Conservation (phyloP, 2,329 filamentous ascomycete species). For the Monilinia polystroma region DNA sequence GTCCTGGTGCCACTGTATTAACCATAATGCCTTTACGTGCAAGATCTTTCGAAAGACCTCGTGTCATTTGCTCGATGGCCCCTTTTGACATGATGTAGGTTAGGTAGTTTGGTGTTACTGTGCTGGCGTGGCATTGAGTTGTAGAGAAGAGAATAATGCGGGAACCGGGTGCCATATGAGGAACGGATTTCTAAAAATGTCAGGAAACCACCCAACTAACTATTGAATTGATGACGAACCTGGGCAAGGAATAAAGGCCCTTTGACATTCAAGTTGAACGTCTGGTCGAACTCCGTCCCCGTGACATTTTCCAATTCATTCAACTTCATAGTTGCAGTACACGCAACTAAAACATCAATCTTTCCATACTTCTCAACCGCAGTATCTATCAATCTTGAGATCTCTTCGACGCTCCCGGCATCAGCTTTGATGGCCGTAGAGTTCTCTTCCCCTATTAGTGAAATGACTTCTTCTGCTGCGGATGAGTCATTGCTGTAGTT, state of each 20-base stretch:
- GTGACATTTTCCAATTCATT: constrained; percentile 50
- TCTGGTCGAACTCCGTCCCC: constrained; percentile 51
- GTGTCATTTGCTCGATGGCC: constrained; percentile 54
- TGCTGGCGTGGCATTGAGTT: constrained; percentile 41
- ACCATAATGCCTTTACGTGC: constrained; percentile 49
- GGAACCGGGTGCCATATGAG: constrained; percentile 50
- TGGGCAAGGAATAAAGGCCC: constrained; percentile 54
- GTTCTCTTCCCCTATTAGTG: constrained; percentile 48
- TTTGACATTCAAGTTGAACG: constrained; percentile 56
- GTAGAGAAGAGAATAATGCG: constrained; percentile 56
- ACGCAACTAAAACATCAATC: constrained; percentile 59
- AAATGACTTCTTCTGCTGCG: constrained; percentile 51
- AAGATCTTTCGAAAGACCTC: constrained; percentile 52
- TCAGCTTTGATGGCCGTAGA: constrained; percentile 58
- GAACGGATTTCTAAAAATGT: constrained; percentile 47
- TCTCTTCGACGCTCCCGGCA: constrained; percentile 47
- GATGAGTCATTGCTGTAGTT: constrained; percentile 53
- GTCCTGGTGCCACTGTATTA: constrained; percentile 53
- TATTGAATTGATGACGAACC: constrained; percentile 34
- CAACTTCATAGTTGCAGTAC: constrained; percentile 54
- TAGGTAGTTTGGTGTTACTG: constrained; percentile 46
- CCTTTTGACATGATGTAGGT: constrained; percentile 52
- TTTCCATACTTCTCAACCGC: constrained; percentile 52
- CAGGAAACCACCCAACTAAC: neutral
- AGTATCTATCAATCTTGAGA: constrained; percentile 50